These are phyloP conservation scores for Diaporthe australafricana DNA, from an alignment of 2,329 filamentous ascomycete genomes.

Conservation along the genomic window DNA sequence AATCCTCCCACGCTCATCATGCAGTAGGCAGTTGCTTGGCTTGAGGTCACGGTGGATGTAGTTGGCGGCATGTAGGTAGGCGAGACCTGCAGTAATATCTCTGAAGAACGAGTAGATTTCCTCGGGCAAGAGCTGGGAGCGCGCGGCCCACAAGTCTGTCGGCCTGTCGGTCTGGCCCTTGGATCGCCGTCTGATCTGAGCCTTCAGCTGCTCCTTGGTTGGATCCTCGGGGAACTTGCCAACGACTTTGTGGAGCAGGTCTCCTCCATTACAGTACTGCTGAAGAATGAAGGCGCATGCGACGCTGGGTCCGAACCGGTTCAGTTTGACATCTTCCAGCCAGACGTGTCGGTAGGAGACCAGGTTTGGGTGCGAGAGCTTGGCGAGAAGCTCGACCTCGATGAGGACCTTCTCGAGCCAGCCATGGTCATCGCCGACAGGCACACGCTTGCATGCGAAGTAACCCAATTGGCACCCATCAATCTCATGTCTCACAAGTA, in stretches of 20 bases:
- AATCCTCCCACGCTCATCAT: slow-evolving; percentile 74
- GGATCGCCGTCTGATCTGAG: slow-evolving; percentile 84
- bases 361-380: slow-evolving; percentile 92
- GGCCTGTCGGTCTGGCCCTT: slow-evolving; percentile 78
- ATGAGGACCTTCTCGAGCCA: slow-evolving; percentile 95
- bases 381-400: slow-evolving; percentile 92
- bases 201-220: slow-evolving; percentile 89
- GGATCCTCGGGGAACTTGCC: slow-evolving; percentile 71
- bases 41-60: slow-evolving; percentile 98
- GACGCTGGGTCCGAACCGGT: slow-evolving; percentile 88
- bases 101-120: slow-evolving; percentile 98
- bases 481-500: slow-evolving; percentile 92
- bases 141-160: slow-evolving; percentile 55
- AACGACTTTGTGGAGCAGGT: slow-evolving; percentile 89
- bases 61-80: slow-evolving; percentile 88
- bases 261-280: slow-evolving; percentile 95
- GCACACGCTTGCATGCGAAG: slow-evolving; percentile 97
- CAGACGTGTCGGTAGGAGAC: slow-evolving; percentile 98
- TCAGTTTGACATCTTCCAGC: slow-evolving; percentile 90
- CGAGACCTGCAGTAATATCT: slow-evolving; percentile 91
- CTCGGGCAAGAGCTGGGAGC: slow-evolving; percentile 74
- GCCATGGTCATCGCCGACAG: slow-evolving; percentile 91
- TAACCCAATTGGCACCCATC: slow-evolving; percentile 89
- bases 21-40: slow-evolving; percentile 92
- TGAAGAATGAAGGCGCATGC: slow-evolving; percentile 97